phyloP scores from a whole-genome alignment of 192 early-diverging fungal genomes.

The Rhizoclosmatium sp. region DNA sequence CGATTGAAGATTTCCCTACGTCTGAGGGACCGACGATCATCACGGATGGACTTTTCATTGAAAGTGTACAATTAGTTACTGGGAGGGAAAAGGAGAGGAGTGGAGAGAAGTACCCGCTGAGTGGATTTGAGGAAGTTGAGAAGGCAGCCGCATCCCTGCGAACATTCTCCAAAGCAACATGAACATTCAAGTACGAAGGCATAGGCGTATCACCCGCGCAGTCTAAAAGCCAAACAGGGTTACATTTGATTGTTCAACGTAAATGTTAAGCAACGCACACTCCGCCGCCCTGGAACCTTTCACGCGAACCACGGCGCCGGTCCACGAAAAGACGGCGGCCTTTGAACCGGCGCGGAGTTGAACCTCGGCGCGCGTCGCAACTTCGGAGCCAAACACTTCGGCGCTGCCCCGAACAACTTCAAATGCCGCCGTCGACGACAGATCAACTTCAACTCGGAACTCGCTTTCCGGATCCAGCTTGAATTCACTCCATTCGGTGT shows the following conservation, averaged over 20 bases:
- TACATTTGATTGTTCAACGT: constrained; percentile 79
- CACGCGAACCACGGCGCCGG: constrained; percentile 80
- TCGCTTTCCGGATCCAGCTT: constrained; percentile 72
- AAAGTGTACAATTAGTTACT: background rate
- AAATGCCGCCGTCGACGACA: constrained; percentile 65
- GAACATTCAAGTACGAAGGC: constrained; percentile 86
- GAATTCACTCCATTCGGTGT: background rate
- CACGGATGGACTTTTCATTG: constrained; percentile 43
- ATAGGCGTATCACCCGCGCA: constrained; percentile 96
- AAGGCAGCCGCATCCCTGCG: constrained; percentile 45
- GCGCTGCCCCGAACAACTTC: constrained; percentile 79
- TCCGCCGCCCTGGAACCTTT: constrained; percentile 15
- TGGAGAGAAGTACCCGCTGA: background rate
- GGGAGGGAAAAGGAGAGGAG: background rate
- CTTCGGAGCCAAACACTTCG: constrained; percentile 95
- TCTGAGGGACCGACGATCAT: constrained; percentile 92
- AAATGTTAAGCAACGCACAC: constrained; percentile 55
- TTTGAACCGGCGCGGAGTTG: constrained; percentile 72
- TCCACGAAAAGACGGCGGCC: constrained; percentile 90
- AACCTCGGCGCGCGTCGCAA: constrained; percentile 82
- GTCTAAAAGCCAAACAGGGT: background rate
- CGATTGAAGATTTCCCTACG: constrained; percentile 89
- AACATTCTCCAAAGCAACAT: constrained; percentile 84
- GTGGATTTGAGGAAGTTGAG: constrained; percentile 8
- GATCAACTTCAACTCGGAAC: constrained; percentile 91